These are phyloP conservation scores for Tolypocladium pustulatum DNA, from an alignment of 2,329 filamentous ascomycete species.

Conservation along the genomic window DNA sequence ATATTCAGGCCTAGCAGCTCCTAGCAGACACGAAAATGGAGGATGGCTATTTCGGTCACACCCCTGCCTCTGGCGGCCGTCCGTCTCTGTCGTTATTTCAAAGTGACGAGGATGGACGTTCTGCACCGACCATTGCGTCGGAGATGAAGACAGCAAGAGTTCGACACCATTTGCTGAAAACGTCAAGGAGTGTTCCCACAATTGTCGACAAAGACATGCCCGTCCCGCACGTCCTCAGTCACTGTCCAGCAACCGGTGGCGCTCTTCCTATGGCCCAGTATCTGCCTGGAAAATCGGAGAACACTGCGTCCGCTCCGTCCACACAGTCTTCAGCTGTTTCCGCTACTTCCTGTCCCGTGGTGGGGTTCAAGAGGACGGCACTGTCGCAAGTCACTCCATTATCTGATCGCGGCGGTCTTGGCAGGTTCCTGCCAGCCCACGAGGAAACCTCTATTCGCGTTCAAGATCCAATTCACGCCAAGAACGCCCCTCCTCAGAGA, in stretches of 20 bases:
- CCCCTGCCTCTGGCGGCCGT: constrained; percentile 20
- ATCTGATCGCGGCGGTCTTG: not conserved
- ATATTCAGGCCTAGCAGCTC: constrained; percentile 10
- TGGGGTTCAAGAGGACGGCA: not conserved
- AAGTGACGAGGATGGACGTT: constrained; percentile 3
- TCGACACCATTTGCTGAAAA: constrained; percentile 15
- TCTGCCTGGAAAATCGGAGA: constrained; percentile 3
- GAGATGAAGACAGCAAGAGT: constrained; percentile 2
- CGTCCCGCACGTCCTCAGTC: constrained; percentile 7
- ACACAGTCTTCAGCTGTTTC: not conserved
- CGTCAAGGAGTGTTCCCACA: constrained; percentile 6
- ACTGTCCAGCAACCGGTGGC: constrained; percentile 1
- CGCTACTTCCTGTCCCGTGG: not conserved
- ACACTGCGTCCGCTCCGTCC: not conserved
- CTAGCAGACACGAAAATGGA: constrained; percentile 9
- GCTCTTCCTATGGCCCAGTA: not conserved
- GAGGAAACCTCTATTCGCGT: not conserved
- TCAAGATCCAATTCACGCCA: not conserved
- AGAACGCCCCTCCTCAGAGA: constrained; percentile 6
- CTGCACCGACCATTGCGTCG: constrained; percentile 1
- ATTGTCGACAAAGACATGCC: constrained; percentile 11
- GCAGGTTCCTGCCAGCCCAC: not conserved
- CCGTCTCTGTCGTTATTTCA: constrained; percentile 14
- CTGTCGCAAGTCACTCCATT: not conserved
- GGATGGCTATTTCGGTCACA: constrained; percentile 19